Base-by-base conservation (phyloP, 2,329 filamentous ascomycete genomes). In the Pseudogymnoascus sp. region DNA sequence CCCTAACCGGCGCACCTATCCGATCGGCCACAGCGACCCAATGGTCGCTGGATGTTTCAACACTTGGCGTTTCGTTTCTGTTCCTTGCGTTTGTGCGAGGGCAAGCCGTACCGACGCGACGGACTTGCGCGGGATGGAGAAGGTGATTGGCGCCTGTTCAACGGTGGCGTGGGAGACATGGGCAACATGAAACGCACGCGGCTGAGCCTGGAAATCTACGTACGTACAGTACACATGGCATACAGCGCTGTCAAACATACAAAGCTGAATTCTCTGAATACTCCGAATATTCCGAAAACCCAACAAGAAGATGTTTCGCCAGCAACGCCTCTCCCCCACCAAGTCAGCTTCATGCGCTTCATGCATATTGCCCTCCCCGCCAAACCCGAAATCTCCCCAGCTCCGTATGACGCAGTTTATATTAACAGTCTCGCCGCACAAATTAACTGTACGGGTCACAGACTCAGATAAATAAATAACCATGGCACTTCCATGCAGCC, bases 111-210 rank as follows among this genome's bases (percentile, higher is more conserved):
- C 48, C 25, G n/a, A 54, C 48, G 48, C 25, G n/a, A 31, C 25
- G 21, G 25, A 54, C n/a, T n/a, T 31, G 7, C 2, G 4, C 4
- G 8, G 25, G 6, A 11, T 54, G n/a, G 8, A 11, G 3, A 31
- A 6, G 6, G 3, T 54, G 48, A 54, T 54, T 54, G 48, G 48
- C 25, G n/a, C 25, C 48, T 54, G 25, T 54, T 54, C 48, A 19
- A 54, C 48, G 25, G 3, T 5, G 39, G 43, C 48, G 7, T 10
- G 28, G 7, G 28, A 7, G 25, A 7, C 23, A 14, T 19, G n/a
- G 48, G 48, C 25, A n/a, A 54, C 48, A 54, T 54, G 48, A 54
- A 54, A 54, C 48, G 10, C 48, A 54, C 25, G 48, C 48, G 48
- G 48, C n/a, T 54, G 48, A 6, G 25, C 14, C 7, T 6, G 13